Evolutionary conservation across 805 yeast genomes (phyloP).

Genomic region (Yarrowia deformans): DNA sequence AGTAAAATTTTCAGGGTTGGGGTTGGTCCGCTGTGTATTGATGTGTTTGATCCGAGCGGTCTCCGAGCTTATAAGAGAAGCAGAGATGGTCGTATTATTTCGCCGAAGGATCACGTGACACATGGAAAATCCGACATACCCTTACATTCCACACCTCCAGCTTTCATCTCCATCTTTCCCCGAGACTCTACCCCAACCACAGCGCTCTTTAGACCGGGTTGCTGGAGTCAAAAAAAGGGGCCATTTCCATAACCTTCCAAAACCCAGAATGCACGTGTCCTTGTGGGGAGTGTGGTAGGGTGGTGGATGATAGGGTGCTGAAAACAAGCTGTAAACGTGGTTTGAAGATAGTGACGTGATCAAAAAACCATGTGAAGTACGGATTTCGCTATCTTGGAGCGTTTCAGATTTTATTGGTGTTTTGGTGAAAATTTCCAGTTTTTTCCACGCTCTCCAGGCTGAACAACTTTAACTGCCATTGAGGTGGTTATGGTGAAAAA

Average conservation of each 20-base stretch:
- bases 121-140: no score
- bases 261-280: conserved; percentile 19
- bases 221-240: not conserved
- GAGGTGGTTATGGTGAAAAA: no score
- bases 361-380: no score
- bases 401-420: no score
- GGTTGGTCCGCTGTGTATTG: conserved; percentile 13
- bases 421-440: no score
- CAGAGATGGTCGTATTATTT: no score
- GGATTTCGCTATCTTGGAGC: no score
- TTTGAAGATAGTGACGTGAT: no score
- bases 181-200: conserved; percentile 5
- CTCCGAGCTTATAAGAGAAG: not conserved
- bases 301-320: not conserved
- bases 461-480: no score
- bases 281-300: not conserved
- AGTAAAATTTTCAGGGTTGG: conserved; percentile 35
- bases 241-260: conserved; percentile 26
- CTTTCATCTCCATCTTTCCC: not conserved
- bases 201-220: not conserved
- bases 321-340: no score
- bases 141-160: not conserved
- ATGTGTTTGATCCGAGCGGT: conserved; percentile 1
- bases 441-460: no score
- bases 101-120: no score